Percentiles rank a stretch among this genome's conserved stretches.
phyloP scores from a whole-genome alignment of 148 eudicot genomes.

The Chenopodium formosanum region DNA sequence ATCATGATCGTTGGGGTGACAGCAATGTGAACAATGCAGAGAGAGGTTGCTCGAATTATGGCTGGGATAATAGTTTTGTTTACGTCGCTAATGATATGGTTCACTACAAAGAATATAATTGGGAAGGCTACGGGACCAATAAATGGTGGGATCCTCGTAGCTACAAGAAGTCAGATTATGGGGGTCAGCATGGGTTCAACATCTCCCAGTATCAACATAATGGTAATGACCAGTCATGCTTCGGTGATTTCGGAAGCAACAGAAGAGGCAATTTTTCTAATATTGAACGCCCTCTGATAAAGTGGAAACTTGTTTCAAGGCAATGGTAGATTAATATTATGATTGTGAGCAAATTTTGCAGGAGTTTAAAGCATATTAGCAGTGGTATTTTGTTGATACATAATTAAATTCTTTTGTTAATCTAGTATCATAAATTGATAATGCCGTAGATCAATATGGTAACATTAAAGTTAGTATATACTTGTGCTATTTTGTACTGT shows the following conservation, averaged over 20 bases:
- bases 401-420: constrained; percentile 5
- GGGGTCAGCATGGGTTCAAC: constrained; percentile 40
- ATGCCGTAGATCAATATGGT: background rate
- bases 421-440: constrained; percentile 1
- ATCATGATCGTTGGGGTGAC: constrained; percentile 17
- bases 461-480: background rate
- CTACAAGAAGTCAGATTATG: constrained; percentile 17
- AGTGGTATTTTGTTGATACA: background rate
- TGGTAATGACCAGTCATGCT: constrained; percentile 7
- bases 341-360: constrained; percentile 9
- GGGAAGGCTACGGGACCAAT: constrained; percentile 1
- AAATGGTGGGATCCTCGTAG: background rate
- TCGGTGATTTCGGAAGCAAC: constrained; percentile 6
- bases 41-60: constrained; percentile 6
- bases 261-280: constrained; percentile 16
- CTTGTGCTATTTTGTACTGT: background rate
- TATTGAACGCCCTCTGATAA: constrained; percentile 13
- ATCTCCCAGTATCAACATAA: constrained; percentile 32
- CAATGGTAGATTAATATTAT: constrained; percentile 24
- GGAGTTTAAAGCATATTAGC: constrained; percentile 2
- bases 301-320: constrained; percentile 28
- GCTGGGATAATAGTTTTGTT: constrained; percentile 14
- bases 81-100: background rate
- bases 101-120: background rate
- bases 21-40: constrained; percentile 23